Percentiles rank a stretch among this genome's conserved stretches.
phyloP scores from a whole-genome alignment of 257 asterid species.

The Ilex aquifolium region DNA sequence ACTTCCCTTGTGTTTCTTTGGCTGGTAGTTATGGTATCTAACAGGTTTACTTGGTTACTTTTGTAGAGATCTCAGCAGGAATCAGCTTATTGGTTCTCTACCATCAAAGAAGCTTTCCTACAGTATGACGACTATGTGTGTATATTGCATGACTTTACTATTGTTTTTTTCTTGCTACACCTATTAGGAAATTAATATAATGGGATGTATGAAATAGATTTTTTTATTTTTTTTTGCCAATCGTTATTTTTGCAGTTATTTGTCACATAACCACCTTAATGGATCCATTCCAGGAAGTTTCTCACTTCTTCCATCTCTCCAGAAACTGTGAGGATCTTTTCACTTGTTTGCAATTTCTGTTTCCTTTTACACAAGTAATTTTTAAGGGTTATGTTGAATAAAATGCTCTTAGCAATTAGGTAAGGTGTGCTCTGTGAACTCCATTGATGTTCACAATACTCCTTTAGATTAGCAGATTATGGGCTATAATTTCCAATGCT shows the following conservation, averaged over 20 bases:
- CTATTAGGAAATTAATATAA: too few relatives aligned
- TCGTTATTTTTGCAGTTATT: slow-evolving; percentile 30
- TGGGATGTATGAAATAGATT: too few relatives aligned
- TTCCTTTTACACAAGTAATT: background rate
- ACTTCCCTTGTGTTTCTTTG: background rate
- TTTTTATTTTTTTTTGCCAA: background rate
- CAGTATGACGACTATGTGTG: slow-evolving; percentile 38
- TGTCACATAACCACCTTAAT: slow-evolving; percentile 33
- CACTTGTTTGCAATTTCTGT: background rate
- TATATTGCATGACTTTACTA: background rate
- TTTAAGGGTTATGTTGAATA: too few relatives aligned
- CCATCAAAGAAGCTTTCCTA: slow-evolving; percentile 26
- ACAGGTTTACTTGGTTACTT: slow-evolving; percentile 6
- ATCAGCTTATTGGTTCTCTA: slow-evolving; percentile 33
- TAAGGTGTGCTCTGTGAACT: background rate
- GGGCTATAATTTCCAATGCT: background rate
- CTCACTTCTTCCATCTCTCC: slow-evolving; percentile 33
- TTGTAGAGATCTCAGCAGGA: slow-evolving; percentile 44
- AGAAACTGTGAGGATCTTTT: slow-evolving; percentile 35
- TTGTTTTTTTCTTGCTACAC: too few relatives aligned
- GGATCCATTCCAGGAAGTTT: slow-evolving; percentile 40
- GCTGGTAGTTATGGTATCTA: background rate
- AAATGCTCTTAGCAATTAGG: too few relatives aligned
- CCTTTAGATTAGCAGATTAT: background rate
- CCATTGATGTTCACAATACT: background rate